Base-by-base conservation (phyloP, 768 basidiomycete species). In the Naganishia vaughanmartiniae region DNA sequence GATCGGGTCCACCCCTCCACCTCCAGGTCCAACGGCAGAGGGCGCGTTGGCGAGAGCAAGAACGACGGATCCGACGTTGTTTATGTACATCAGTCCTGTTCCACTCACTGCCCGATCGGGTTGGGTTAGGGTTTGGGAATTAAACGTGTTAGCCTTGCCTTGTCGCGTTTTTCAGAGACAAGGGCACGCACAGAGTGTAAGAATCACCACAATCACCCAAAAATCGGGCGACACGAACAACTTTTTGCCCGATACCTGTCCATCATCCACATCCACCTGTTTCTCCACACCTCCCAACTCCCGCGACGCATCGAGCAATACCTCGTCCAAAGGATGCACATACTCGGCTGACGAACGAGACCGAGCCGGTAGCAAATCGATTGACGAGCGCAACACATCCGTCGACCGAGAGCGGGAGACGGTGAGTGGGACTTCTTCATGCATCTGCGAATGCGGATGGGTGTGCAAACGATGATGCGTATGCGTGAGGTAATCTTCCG, bases 51-150 rank as follows among this genome's bases (percentile, higher is more conserved):
- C 75, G 33, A 90, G 82, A 0, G 84, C 88, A 75, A 90, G 87
- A 0, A 91, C 84, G 71, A 91, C 89, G 1, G 88, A 86, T 19
- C 91, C 90, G n/a, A 89, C 90, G 73, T 93, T 92, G 78, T 92
- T 92, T 81, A 93, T 92, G 76, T 88, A 91, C 88, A 90, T 90
- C 46, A 91, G 69, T 3, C 90, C 90, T 14, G 87, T 89, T 12
- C 90, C 90, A 67, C 87, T 86, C 73, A 90, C 88, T 88, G 68
- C 1, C 70, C 57, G 28, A 24, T 6, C 9, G 54, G 30, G 28
- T 55, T 31, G 31, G 56, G 10, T 36, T 9, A 7, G 17, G 17
- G 9, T 42, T 2, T 15, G 17, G 34, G 6, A 36, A 4, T 12
- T 5, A 36, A 36, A 36, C 12, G 12, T 36, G 34, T 36, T 36